Conservation (phyloP, 2,329 filamentous ascomycete species). For the Epichloe elymi region DNA sequence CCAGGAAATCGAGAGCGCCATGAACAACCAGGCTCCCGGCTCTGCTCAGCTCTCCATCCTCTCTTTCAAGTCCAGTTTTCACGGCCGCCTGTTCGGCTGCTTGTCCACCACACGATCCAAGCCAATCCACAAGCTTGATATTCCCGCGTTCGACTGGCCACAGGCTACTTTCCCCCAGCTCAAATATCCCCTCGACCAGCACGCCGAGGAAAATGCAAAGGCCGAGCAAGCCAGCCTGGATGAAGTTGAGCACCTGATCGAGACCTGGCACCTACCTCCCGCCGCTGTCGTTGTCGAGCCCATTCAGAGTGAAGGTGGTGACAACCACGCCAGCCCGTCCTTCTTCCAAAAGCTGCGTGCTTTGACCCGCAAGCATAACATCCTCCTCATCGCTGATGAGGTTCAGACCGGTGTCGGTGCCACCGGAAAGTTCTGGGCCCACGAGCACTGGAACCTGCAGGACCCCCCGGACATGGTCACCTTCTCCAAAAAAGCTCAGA, state of each 20-base stretch:
- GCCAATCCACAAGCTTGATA: conserved; percentile 89
- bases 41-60: conserved; percentile 69
- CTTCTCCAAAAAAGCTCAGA: conserved; percentile 91
- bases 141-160: conserved; percentile 90
- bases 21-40: conserved; percentile 70
- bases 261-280: conserved; percentile 64
- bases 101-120: conserved; percentile 85
- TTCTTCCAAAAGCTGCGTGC: conserved; percentile 80
- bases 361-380: conserved; percentile 61
- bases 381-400: conserved; percentile 85
- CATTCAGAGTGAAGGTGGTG: conserved; percentile 85
- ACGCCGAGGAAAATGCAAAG: conserved; percentile 66
- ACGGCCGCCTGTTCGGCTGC: conserved; percentile 78
- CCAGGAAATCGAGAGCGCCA: conserved; percentile 59
- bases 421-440: conserved; percentile 91
- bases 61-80: conserved; percentile 79
- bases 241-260: conserved; percentile 73
- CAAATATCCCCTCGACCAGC: conserved; percentile 75
- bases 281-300: conserved; percentile 79
- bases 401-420: conserved; percentile 89
- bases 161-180: conserved; percentile 69
- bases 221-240: conserved; percentile 71
- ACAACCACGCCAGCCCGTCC: conserved; percentile 79
- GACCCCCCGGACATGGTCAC: conserved; percentile 90
- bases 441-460: conserved; percentile 81